Evolutionary conservation across 768 basidiomycete genomes (phyloP).

Genomic region (Suillus variegatus): DNA sequence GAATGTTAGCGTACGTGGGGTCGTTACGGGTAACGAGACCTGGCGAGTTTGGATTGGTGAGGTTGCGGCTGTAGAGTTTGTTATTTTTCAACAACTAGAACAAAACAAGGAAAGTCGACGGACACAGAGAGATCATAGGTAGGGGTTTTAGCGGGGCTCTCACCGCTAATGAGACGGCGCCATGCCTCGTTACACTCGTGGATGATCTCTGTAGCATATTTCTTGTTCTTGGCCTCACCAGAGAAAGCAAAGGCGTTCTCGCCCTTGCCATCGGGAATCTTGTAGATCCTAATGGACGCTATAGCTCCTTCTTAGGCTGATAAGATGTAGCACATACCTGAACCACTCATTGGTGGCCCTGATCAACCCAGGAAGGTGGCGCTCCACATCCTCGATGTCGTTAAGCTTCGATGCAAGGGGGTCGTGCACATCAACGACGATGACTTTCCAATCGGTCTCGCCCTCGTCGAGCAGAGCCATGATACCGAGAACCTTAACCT

Average conservation of each 20-base stretch:
- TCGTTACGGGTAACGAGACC: slow-evolving; percentile 67
- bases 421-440: slow-evolving; percentile 95
- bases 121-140: slow-evolving; percentile 85
- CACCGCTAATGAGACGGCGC: slow-evolving; percentile 88
- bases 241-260: slow-evolving; percentile 99
- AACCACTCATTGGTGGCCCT: slow-evolving; percentile 99
- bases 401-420: slow-evolving; percentile 96
- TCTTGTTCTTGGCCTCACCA: slow-evolving; percentile 99
- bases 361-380: slow-evolving; percentile 95
- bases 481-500: slow-evolving; percentile 99
- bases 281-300: slow-evolving; percentile 72
- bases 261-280: slow-evolving; percentile 93
- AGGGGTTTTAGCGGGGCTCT: slow-evolving; percentile 70
- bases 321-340: slow-evolving; percentile 51
- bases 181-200: slow-evolving; percentile 99
- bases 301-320: background rate
- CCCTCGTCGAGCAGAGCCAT: slow-evolving; percentile 99
- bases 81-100: slow-evolving; percentile 2
- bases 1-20: slow-evolving; percentile 62
- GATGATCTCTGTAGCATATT: slow-evolving; percentile 98
- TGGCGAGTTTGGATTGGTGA: slow-evolving; percentile 73
- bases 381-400: slow-evolving; percentile 98
- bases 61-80: slow-evolving; percentile 63
- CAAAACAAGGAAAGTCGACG: slow-evolving; percentile 29
- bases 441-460: slow-evolving; percentile 99